These are phyloP conservation scores for Daedalea quercina DNA, from an alignment of 768 basidiomycete species.

Conservation along the genomic window DNA sequence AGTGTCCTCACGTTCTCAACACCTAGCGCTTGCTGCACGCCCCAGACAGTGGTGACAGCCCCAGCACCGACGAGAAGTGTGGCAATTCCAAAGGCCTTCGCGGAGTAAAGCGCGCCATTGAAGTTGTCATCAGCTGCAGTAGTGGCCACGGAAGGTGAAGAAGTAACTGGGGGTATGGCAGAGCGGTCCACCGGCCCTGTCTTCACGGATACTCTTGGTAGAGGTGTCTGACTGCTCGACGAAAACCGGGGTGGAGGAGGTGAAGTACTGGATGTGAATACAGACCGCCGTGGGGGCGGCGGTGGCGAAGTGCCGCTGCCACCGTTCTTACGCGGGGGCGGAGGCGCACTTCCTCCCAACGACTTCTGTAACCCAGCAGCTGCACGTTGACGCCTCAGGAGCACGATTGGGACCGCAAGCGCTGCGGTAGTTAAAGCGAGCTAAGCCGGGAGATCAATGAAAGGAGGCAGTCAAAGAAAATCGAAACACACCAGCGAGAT, in stretches of 20 bases:
- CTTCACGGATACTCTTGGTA: constrained; percentile 1
- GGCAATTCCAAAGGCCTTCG: constrained; percentile 62
- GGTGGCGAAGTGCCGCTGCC: not conserved
- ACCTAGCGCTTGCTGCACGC: constrained; percentile 45
- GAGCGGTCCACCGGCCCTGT: too few species aligned
- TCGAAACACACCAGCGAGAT: constrained; percentile 21
- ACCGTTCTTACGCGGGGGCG: constrained; percentile 9
- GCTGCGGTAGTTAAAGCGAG: constrained; percentile 26
- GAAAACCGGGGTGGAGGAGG: not conserved
- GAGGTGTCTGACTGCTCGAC: not conserved
- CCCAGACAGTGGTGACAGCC: constrained; percentile 38
- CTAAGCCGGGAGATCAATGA: constrained; percentile 13
- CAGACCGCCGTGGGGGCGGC: constrained; percentile 6
- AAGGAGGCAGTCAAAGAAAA: not conserved
- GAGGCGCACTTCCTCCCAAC: constrained; percentile 14
- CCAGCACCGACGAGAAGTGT: constrained; percentile 49
- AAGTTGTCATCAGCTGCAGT: constrained; percentile 26
- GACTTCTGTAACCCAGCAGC: constrained; percentile 3
- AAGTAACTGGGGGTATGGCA: too few species aligned
- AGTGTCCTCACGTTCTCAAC: constrained; percentile 46
- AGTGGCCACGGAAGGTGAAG: too few species aligned
- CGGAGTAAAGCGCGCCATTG: constrained; percentile 46
- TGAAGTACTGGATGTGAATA: too few species aligned
- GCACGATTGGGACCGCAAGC: constrained; percentile 22
- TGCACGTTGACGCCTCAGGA: constrained; percentile 23